Conservation (phyloP, 2,329 filamentous ascomycete species). For the Celoporthe dispersa region DNA sequence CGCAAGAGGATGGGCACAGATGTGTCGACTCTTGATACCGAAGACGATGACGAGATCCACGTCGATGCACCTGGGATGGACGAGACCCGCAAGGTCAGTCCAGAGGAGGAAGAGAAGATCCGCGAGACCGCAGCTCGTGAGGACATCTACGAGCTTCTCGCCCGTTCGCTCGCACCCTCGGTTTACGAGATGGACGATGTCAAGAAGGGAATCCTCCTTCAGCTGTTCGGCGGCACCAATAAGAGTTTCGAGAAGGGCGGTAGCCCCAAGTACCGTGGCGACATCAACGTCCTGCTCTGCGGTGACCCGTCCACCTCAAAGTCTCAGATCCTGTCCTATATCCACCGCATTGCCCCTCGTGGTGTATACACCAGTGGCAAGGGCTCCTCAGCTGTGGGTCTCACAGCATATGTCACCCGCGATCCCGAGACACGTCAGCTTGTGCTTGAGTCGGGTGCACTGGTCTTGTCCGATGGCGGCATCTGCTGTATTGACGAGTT, state of each 20-base stretch:
- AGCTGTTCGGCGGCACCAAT: slow-evolving; percentile 96
- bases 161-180: slow-evolving; percentile 89
- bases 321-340: slow-evolving; percentile 90
- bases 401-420: slow-evolving; percentile 80
- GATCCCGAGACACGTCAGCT: slow-evolving; percentile 81
- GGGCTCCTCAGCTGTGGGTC: slow-evolving; percentile 79
- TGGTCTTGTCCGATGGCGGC: slow-evolving; percentile 79
- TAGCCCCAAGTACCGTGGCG: slow-evolving; percentile 92
- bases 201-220: slow-evolving; percentile 96
- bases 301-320: slow-evolving; percentile 97
- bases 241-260: slow-evolving; percentile 97
- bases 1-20: slow-evolving; percentile 94
- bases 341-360: slow-evolving; percentile 96
- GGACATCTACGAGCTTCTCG: slow-evolving; percentile 91
- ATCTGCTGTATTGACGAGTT: slow-evolving; percentile 87
- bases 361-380: slow-evolving; percentile 82
- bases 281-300: slow-evolving; percentile 96
- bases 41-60: slow-evolving; percentile 68
- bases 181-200: slow-evolving; percentile 99
- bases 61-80: slow-evolving; percentile 73
- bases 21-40: slow-evolving; percentile 82
- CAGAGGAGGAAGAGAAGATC: slow-evolving; percentile 90
- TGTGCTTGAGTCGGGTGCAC: slow-evolving; percentile 77
- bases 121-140: slow-evolving; percentile 75
- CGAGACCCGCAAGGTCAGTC: slow-evolving; percentile 79